Conservation (phyloP, 2,329 filamentous ascomycete species). For the Parafenestella ontariensis region DNA sequence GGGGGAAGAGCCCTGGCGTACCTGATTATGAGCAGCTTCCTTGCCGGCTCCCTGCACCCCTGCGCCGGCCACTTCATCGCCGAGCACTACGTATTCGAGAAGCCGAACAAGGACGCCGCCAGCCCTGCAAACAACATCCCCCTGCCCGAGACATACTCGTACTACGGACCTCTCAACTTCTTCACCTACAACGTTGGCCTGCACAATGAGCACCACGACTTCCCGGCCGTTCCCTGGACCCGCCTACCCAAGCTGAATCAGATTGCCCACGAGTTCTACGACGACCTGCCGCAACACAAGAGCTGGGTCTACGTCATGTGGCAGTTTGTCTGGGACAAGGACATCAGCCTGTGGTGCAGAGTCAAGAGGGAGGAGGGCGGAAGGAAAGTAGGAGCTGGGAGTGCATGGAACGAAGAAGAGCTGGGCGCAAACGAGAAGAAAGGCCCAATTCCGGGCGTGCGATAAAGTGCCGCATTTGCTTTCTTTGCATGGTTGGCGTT, state of each 20-base stretch:
- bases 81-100: slow-evolving; percentile 72
- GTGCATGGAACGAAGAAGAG: slow-evolving; percentile 57
- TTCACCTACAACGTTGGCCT: slow-evolving; percentile 96
- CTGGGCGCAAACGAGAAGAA: slow-evolving; percentile 56
- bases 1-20: slow-evolving; percentile 76
- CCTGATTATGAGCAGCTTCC: slow-evolving; percentile 86
- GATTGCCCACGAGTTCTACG: slow-evolving; percentile 91
- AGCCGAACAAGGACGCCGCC: slow-evolving; percentile 60
- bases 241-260: slow-evolving; percentile 76
- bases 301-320: slow-evolving; percentile 95
- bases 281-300: slow-evolving; percentile 80
- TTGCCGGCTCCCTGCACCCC: slow-evolving; percentile 92
- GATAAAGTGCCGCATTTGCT: slow-evolving; percentile 4
- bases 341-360: slow-evolving; percentile 87
- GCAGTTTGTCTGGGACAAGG: slow-evolving; percentile 91
- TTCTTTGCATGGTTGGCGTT: slow-evolving; percentile 8
- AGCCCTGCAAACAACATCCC: slow-evolving; percentile 59
- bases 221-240: slow-evolving; percentile 96
- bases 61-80: slow-evolving; percentile 98
- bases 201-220: slow-evolving; percentile 99
- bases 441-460: slow-evolving; percentile 53
- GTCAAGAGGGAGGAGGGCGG: slow-evolving; percentile 89
- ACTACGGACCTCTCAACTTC: slow-evolving; percentile 92
- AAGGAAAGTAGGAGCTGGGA: slow-evolving; percentile 60
- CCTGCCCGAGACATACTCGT: slow-evolving; percentile 93